Base-by-base conservation (phyloP, 768 basidiomycete species). In the Xerocomellus chrysenteron region DNA sequence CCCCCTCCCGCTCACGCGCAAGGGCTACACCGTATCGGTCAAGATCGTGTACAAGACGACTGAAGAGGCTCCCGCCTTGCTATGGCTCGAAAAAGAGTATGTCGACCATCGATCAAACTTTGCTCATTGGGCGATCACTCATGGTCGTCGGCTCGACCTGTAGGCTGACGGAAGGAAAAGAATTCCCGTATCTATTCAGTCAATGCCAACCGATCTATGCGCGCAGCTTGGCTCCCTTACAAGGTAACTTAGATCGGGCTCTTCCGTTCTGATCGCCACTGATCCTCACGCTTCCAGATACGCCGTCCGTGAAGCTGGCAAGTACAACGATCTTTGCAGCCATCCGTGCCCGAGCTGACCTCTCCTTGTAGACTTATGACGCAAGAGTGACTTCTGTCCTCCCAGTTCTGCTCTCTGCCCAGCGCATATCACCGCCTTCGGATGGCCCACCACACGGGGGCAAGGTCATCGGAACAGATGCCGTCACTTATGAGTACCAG, bases 171-270 rank as follows among this genome's bases (percentile, higher is more conserved):
- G 90, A 91, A 57, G 92, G 92, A 9, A 92, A 92, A 61, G 75
- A 76, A 19, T 88, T 90, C 68, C 87, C 92, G 0, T 97, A 89
- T 73, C 72, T 98, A 16, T 98, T 94, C 76, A 93, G 91, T 57
- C 95, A 97, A 65, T 92, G 89, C 65, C 94, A 97, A 61, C 92
- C 95, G 4, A 96, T 94, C 62, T 88, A 95, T 66, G 90, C 90
- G 3, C 84, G 94, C 30, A 80, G 86, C 4, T 72, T 96, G 41
- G 80, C 83, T 1, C 94, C 94, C 3, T 66, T 92, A 55, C 93
- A 95, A 81, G 88, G 88, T 84, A 41, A 32, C 37, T 19, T 14
- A 19, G 1, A 26, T 49, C n/a, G 0, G 5, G 11, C n/a, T 8
- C 45, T 8, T 14, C 17, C 12, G 6, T 32, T 17, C 10, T 12